These are phyloP conservation scores for Ceratocystis albifundus DNA, from an alignment of 2,329 filamentous ascomycete species.

Conservation along the genomic window DNA sequence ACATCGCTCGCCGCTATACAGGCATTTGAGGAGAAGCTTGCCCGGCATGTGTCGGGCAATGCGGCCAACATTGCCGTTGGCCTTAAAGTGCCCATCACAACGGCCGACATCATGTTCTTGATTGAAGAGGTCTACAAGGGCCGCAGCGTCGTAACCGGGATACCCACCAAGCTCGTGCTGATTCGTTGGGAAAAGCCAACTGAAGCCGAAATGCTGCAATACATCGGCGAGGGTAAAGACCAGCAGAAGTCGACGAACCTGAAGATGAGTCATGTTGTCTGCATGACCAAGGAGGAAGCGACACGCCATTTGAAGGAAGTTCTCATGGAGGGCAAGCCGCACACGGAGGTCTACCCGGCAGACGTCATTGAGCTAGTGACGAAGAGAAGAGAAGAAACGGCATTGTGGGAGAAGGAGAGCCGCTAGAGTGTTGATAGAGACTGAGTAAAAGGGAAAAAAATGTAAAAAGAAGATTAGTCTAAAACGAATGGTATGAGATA, in stretches of 20 bases:
- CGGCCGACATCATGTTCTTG: slow-evolving; percentile 74
- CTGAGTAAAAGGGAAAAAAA: background rate
- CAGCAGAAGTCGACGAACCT: slow-evolving; percentile 68
- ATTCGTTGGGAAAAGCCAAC: slow-evolving; percentile 63
- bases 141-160: slow-evolving; percentile 68
- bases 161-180: slow-evolving; percentile 68
- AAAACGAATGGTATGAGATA: no score
- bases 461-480: background rate
- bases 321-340: slow-evolving; percentile 53
- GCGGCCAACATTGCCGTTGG: slow-evolving; percentile 46
- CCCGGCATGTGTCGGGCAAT: slow-evolving; percentile 33
- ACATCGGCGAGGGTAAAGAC: slow-evolving; percentile 52
- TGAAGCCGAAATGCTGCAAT: slow-evolving; percentile 43
- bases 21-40: slow-evolving; percentile 64
- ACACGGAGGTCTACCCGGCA: slow-evolving; percentile 62
- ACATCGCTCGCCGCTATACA: slow-evolving; percentile 66
- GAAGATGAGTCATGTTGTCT: slow-evolving; percentile 60
- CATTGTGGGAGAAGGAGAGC: slow-evolving; percentile 37
- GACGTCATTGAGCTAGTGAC: slow-evolving; percentile 58
- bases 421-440: background rate
- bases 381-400: slow-evolving; percentile 55
- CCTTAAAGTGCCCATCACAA: slow-evolving; percentile 65
- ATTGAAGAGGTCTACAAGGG: slow-evolving; percentile 81
- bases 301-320: slow-evolving; percentile 67
- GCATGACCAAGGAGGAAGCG: slow-evolving; percentile 89